These are phyloP conservation scores for Aspergillus candidus DNA, from an alignment of 2,329 filamentous ascomycete species.

Conservation along the genomic window DNA sequence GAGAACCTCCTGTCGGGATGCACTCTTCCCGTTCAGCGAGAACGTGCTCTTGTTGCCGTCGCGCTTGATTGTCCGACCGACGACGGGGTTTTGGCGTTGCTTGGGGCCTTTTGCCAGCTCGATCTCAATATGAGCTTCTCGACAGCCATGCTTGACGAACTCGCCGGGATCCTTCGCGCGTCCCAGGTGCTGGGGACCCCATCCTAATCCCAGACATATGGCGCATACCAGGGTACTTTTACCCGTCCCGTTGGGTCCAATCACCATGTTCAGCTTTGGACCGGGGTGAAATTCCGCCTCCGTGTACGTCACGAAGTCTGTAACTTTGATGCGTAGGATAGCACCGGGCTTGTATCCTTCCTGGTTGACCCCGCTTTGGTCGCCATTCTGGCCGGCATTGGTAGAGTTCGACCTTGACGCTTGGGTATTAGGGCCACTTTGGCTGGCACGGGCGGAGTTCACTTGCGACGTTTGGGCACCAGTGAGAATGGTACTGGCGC, in stretches of 20 bases:
- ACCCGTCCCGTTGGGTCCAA: constrained; percentile 96
- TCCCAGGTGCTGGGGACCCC: constrained; percentile 70
- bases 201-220: constrained; percentile 88
- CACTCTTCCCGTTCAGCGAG: constrained; percentile 63
- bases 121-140: constrained; percentile 77
- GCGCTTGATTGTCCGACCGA: constrained; percentile 69
- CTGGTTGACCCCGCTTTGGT: constrained; percentile 10
- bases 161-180: constrained; percentile 78
- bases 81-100: constrained; percentile 58
- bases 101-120: constrained; percentile 66
- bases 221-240: constrained; percentile 97
- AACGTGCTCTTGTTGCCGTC: constrained; percentile 80
- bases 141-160: constrained; percentile 85
- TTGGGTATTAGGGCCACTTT: background rate
- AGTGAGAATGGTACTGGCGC: background rate
- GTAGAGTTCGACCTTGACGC: background rate
- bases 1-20: constrained; percentile 58
- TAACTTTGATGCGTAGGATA: constrained; percentile 78
- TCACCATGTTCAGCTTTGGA: constrained; percentile 94
- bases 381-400: background rate
- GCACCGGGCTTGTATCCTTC: constrained; percentile 58
- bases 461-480: background rate
- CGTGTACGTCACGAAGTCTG: constrained; percentile 92
- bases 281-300: constrained; percentile 86
- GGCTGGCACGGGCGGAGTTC: background rate